Evolutionary conservation across 2,329 filamentous ascomycete species (phyloP).

Genomic region (Arthroderma sp.): DNA sequence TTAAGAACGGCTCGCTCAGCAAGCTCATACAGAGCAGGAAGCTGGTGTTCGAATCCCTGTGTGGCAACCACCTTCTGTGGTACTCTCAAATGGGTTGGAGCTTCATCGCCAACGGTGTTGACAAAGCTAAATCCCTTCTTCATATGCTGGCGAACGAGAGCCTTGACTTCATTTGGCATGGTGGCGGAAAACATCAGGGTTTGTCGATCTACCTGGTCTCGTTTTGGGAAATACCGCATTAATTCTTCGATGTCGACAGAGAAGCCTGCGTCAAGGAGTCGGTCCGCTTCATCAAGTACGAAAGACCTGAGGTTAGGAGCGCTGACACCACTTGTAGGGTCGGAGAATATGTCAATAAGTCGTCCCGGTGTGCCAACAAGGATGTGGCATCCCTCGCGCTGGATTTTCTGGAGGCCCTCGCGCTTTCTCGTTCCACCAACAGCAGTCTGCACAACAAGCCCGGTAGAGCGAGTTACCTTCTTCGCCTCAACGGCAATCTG

Average conservation of each 20-base stretch:
- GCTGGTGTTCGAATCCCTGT: conserved; percentile 57
- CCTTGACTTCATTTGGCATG: conserved; percentile 69
- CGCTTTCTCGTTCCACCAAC: conserved; percentile 81
- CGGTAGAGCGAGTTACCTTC: conserved; percentile 51
- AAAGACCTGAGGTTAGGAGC: conserved; percentile 48
- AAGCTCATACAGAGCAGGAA: conserved; percentile 68
- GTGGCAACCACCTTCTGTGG: conserved; percentile 64
- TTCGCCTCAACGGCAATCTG: conserved; percentile 59
- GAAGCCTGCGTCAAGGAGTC: conserved; percentile 56
- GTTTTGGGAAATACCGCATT: conserved; percentile 48
- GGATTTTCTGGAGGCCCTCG: conserved; percentile 53
- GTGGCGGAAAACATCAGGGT: conserved; percentile 94
- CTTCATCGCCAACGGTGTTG: conserved; percentile 77
- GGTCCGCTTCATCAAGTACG: conserved; percentile 55
- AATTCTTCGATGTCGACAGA: conserved; percentile 52
- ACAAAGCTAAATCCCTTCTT: conserved; percentile 78
- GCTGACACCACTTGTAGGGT: conserved; percentile 47
- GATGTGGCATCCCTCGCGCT: conserved; percentile 68
- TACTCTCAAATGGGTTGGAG: conserved; percentile 70
- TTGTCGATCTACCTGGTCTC: conserved; percentile 55
- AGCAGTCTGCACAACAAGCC: conserved; percentile 59
- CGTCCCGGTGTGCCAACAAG: conserved; percentile 84
- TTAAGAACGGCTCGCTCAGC: conserved; percentile 46
- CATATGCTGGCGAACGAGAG: conserved; percentile 64
- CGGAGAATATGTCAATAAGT: conserved; percentile 65